Evolutionary conservation across 257 asterid species (phyloP), one percentile per base, ranked within the genome.

Genomic region (Ballota nigra): DNA sequence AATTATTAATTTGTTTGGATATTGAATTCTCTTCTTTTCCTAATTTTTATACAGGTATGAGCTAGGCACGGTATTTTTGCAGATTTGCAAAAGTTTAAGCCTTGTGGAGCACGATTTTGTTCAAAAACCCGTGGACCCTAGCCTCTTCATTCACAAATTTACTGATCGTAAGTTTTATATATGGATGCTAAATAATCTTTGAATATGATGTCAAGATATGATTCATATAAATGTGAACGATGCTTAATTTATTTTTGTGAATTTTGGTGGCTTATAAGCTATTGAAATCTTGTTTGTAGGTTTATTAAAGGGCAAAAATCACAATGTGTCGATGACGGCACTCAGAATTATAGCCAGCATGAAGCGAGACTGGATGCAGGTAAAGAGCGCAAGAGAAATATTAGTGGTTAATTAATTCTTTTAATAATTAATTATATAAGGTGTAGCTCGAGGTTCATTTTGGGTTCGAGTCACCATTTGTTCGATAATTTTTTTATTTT

Each of bases 291-390:
- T 70, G 55, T 34, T 66, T 74, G 53, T 76, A 90, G 97, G 91
- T 80, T 77, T 90, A 65, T 82, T 83, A 76, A 73, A 78, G 43
- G 72, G 78, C 69, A 56, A 68, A 71, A 76, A 78, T n/a, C 71
- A 74, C 68, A 24, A 8, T 8, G 82, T 84, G 26, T 52, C 82
- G 8, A 71, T 61, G 67, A 84, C 83, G 61, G 92, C 90, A 0
- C 83, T 85, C 64, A 86, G 34, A 0, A 83, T 85, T 75, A 63
- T 87, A 74, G 85, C 90, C 61, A 83, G 96, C 89, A 93, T 93
- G 98, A 93, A 93, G 82, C 84, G 92, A 75, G 98, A 91, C 73
- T 94, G 93, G 97, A 91, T 94, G 89, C 96, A 87, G 98, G 98
- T 87, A 31, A 53, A 6, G 59, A 63, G 68, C 16, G 62, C n/a